Conservation (phyloP, 1,139 yeast genomes). For the Pichia sp. region DNA sequence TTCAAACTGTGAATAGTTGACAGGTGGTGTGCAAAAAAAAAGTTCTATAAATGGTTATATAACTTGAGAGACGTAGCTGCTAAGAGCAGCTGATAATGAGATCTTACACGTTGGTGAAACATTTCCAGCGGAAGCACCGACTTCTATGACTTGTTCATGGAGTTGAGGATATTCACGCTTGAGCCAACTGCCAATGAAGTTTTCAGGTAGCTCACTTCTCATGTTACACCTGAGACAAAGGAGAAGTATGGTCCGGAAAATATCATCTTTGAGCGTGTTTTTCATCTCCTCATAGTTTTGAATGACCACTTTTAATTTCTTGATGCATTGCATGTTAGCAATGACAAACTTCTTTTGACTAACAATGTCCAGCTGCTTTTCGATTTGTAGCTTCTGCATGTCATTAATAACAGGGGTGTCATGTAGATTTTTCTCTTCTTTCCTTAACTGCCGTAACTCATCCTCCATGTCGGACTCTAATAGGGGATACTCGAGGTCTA, state of each 20-base stretch:
- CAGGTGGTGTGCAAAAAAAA: background rate
- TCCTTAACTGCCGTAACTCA: slow-evolving; percentile 24
- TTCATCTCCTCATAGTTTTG: slow-evolving; percentile 11
- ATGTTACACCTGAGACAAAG: slow-evolving; percentile 41
- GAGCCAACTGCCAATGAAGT: slow-evolving; percentile 41
- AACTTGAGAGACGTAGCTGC: background rate
- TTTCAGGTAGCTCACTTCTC: slow-evolving; percentile 36
- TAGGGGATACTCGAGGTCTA: slow-evolving; percentile 21
- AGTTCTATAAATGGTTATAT: background rate
- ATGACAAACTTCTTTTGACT: slow-evolving; percentile 45
- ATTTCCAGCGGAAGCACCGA: background rate
- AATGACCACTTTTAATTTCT: slow-evolving; percentile 28
- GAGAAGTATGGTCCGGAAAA: slow-evolving; percentile 38
- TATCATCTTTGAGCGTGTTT: slow-evolving; percentile 22
- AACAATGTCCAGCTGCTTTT: slow-evolving; percentile 41
- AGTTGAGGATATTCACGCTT: slow-evolving; percentile 31
- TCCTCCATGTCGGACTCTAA: slow-evolving; percentile 17
- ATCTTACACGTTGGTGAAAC: background rate
- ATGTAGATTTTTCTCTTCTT: slow-evolving; percentile 31
- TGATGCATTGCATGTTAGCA: slow-evolving; percentile 50
- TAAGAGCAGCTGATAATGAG: slow-evolving; percentile 3
- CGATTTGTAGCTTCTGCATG: slow-evolving; percentile 47
- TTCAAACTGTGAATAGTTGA: slow-evolving; percentile 36
- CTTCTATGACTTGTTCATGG: background rate
- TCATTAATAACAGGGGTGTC: slow-evolving; percentile 47